A percentile compares a stretch with the other conserved stretches of the same genome.
Evolutionary conservation across 208 protist species (phyloP).

Genomic region (Trypanosomatidae sp.): DNA sequence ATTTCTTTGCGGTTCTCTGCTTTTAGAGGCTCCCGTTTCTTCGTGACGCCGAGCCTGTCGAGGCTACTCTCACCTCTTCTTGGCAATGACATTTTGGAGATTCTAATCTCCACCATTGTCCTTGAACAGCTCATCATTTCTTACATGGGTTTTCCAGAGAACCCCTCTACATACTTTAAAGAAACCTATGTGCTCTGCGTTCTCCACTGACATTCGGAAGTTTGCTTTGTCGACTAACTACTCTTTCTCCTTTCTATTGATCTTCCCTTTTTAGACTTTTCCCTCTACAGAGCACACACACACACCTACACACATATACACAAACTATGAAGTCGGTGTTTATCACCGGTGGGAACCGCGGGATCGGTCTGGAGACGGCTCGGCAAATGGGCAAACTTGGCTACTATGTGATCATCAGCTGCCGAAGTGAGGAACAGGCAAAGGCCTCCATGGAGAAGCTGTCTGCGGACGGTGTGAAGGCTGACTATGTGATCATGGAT

Average conservation of each 20-base stretch:
- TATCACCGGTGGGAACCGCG: constrained; percentile 83
- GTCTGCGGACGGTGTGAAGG: constrained; percentile 26
- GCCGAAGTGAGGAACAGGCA: constrained; percentile 34
- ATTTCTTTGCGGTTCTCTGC: not conserved
- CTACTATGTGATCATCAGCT: constrained; percentile 70
- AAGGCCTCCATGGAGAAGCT: constrained; percentile 47
- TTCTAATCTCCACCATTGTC: not conserved
- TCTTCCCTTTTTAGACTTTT: not conserved
- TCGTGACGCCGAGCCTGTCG: not conserved
- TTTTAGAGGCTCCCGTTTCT: not conserved
- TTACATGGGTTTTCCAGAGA: not conserved
- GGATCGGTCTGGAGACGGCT: constrained; percentile 77
- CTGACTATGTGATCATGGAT: constrained; percentile 46
- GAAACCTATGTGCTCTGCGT: not conserved
- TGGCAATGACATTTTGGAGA: not conserved
- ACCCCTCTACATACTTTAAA: not conserved
- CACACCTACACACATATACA: not conserved
- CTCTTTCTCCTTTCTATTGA: not conserved
- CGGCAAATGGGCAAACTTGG: constrained; percentile 52
- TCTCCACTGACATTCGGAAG: not conserved
- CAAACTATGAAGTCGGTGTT: constrained; percentile 38
- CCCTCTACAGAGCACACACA: not conserved
- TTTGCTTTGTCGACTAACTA: not conserved
- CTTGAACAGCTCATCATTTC: not conserved
- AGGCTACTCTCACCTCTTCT: constrained; percentile 8